Evolutionary conservation across 352 stramenopile species (phyloP).

Genomic region (Phytophthora tubulina): DNA sequence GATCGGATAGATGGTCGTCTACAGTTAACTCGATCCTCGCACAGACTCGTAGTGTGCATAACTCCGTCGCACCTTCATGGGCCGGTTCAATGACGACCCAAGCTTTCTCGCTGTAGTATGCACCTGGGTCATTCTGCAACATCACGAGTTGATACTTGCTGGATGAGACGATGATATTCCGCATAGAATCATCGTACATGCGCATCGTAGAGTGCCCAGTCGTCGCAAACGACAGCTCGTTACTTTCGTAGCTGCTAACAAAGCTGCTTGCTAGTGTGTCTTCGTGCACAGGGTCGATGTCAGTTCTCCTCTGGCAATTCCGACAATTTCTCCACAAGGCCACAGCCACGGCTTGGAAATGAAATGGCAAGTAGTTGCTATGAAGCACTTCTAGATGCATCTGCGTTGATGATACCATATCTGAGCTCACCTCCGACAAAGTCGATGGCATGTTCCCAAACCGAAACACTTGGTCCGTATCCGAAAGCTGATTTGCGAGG

Average conservation of each 20-base stretch:
- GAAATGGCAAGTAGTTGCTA: background rate
- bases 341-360: background rate
- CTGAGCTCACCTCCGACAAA: slow-evolving; percentile 1
- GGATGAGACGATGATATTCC: slow-evolving; percentile 11
- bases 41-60: slow-evolving; percentile 2
- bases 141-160: slow-evolving; percentile 1
- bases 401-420: slow-evolving; percentile 5
- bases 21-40: slow-evolving; percentile 3
- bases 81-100: slow-evolving; percentile 7
- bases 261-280: slow-evolving; percentile 1
- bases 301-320: background rate
- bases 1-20: background rate
- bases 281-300: background rate
- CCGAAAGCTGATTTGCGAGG: background rate
- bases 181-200: background rate
- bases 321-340: slow-evolving; percentile 8
- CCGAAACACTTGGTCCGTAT: background rate
- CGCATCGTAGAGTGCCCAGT: slow-evolving; percentile 4
- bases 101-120: background rate
- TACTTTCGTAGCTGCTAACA: background rate
- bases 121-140: background rate
- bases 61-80: background rate
- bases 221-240: slow-evolving; percentile 5
- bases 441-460: background rate
- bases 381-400: slow-evolving; percentile 4